A percentile compares a stretch with the other conserved stretches of the same genome.
Evolutionary conservation across 768 basidiomycete genomes (phyloP).

Genomic region (Tylopilus plumbeoviolaceoides): DNA sequence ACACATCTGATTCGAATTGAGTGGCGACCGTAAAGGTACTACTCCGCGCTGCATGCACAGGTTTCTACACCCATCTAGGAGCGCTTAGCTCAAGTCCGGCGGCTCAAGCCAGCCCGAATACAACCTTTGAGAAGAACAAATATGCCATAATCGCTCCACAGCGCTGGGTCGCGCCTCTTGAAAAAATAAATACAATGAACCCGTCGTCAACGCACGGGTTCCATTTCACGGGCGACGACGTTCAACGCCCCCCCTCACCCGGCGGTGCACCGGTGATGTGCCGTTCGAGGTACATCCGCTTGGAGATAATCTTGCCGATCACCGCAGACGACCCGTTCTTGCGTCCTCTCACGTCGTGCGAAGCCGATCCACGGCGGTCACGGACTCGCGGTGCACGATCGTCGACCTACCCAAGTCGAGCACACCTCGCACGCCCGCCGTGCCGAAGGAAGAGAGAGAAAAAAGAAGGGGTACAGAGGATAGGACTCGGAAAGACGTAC

Average conservation of each 20-base stretch:
- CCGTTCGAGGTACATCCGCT: background rate
- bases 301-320: background rate
- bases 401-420: background rate
- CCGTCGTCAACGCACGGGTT: background rate
- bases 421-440: background rate
- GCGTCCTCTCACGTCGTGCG: conserved; percentile 4
- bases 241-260: background rate
- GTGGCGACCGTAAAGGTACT: background rate
- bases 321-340: background rate
- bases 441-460: background rate
- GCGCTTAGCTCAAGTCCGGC: background rate
- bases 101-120: background rate
- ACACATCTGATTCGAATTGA: background rate
- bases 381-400: background rate
- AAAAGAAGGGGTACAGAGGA: background rate
- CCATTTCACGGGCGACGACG: background rate
- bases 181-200: background rate
- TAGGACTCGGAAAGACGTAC: background rate
- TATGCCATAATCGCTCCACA: background rate
- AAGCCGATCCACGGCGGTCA: background rate
- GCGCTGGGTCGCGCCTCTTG: background rate
- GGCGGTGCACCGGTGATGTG: background rate
- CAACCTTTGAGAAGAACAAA: no score
- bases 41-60: background rate
- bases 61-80: background rate